Conservation (phyloP, 1,284 basidiomycete species). For the Irpex rosettiformis region DNA sequence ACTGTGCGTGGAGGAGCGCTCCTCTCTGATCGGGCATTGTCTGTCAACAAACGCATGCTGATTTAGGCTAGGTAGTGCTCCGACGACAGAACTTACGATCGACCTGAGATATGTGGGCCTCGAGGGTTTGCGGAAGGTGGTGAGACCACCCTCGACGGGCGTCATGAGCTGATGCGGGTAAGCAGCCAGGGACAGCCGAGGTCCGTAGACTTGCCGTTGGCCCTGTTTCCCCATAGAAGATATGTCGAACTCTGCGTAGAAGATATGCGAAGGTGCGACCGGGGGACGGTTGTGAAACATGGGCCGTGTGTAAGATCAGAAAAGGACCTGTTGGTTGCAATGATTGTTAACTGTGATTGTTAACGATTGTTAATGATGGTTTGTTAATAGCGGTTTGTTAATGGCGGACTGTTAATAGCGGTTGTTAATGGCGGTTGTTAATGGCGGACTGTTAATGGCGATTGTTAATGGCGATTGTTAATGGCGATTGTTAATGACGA, state of each 20-base stretch:
- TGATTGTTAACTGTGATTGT: background rate
- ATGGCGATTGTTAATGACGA: too few relatives aligned
- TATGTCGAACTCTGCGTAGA: background rate
- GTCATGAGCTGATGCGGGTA: background rate
- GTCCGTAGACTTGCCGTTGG: background rate
- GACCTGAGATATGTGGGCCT: background rate
- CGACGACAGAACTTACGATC: conserved; percentile 1
- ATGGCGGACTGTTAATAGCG: too few relatives aligned
- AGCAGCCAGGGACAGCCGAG: background rate
- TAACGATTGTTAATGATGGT: too few relatives aligned
- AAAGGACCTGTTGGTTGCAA: background rate
- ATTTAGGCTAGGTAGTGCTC: background rate
- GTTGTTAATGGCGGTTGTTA: too few relatives aligned
- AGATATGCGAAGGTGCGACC: background rate
- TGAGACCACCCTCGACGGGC: background rate
- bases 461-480: too few relatives aligned
- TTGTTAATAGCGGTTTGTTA: too few relatives aligned
- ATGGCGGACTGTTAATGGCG: too few relatives aligned
- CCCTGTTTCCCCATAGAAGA: conserved; percentile 1
- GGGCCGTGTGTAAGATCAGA: background rate
- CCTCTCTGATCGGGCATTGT: conserved; percentile 1
- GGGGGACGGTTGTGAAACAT: background rate
- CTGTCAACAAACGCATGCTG: background rate
- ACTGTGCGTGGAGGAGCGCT: background rate
- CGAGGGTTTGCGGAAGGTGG: background rate